phyloP scores from a whole-genome alignment of 2,329 filamentous ascomycete genomes.

The Colletotrichum cuscutae region DNA sequence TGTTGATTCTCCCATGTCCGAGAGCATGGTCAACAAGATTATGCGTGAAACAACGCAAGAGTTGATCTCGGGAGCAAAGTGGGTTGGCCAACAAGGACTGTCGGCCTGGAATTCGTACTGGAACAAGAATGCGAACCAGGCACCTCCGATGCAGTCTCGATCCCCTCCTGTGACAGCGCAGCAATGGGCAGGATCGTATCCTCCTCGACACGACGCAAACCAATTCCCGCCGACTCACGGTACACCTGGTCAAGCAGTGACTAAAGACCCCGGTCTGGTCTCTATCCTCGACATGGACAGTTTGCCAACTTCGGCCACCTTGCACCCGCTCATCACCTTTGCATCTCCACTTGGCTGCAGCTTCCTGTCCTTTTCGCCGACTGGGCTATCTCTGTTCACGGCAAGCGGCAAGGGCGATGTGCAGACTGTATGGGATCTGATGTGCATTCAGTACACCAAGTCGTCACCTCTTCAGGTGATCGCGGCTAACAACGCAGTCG shows the following conservation, averaged over 20 bases:
- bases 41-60: slow-evolving; percentile 85
- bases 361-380: slow-evolving; percentile 81
- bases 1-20: slow-evolving; percentile 77
- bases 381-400: slow-evolving; percentile 78
- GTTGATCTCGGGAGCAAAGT: slow-evolving; percentile 77
- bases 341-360: slow-evolving; percentile 79
- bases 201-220: slow-evolving; percentile 57
- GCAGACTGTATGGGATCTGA: slow-evolving; percentile 83
- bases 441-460: slow-evolving; percentile 72
- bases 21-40: slow-evolving; percentile 79
- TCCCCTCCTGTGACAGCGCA: slow-evolving; percentile 55
- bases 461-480: slow-evolving; percentile 67
- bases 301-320: slow-evolving; percentile 61
- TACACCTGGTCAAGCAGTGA: slow-evolving; percentile 63
- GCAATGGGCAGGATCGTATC: slow-evolving; percentile 58
- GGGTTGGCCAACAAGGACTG: slow-evolving; percentile 80
- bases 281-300: slow-evolving; percentile 78
- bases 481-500: slow-evolving; percentile 53
- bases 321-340: slow-evolving; percentile 77
- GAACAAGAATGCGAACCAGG: slow-evolving; percentile 65
- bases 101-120: slow-evolving; percentile 86
- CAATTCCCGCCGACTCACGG: slow-evolving; percentile 84
- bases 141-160: slow-evolving; percentile 55
- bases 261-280: slow-evolving; percentile 77
- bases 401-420: slow-evolving; percentile 87